Conservation (phyloP, 257 asterid genomes). For the Penstemon eatonii region DNA sequence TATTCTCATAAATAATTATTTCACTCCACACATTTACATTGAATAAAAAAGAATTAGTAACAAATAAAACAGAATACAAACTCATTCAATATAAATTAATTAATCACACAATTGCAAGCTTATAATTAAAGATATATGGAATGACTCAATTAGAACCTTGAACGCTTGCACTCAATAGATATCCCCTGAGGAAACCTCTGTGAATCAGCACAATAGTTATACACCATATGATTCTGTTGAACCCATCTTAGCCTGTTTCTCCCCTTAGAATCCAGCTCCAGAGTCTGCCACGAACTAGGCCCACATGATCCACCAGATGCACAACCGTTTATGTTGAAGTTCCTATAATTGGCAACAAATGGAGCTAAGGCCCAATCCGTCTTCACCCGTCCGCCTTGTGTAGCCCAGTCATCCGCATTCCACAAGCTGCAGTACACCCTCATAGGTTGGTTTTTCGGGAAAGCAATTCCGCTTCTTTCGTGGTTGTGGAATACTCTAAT, state of each 20-base stretch:
- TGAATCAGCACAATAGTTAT: constrained; percentile 51
- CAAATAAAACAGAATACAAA: neutral
- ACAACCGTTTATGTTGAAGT: constrained; percentile 40
- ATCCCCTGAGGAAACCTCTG: constrained; percentile 45
- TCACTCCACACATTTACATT: constrained; percentile 11
- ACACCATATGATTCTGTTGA: constrained; percentile 43
- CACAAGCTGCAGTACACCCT: constrained; percentile 55
- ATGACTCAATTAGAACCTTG: constrained; percentile 31
- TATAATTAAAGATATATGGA: neutral
- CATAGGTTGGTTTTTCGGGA: constrained; percentile 50
- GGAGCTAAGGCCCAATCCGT: constrained; percentile 58
- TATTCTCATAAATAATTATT: neutral
- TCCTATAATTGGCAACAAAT: constrained; percentile 46
- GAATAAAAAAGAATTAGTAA: constrained; percentile 8
- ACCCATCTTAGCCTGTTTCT: constrained; percentile 53
- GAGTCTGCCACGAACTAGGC: constrained; percentile 33
- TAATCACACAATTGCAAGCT: neutral
- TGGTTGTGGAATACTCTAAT: constrained; percentile 52
- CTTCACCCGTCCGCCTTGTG: constrained; percentile 55
- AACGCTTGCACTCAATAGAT: constrained; percentile 12
- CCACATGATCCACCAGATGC: constrained; percentile 19
- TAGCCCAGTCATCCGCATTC: constrained; percentile 64
- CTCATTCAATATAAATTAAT: neutral
- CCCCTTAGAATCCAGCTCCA: constrained; percentile 37
- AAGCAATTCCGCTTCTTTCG: constrained; percentile 36